A percentile compares a stretch with the other conserved stretches of the same genome.
Evolutionary conservation across 805 yeast genomes (phyloP).

Genomic region (Debaryomyces tyrocola): DNA sequence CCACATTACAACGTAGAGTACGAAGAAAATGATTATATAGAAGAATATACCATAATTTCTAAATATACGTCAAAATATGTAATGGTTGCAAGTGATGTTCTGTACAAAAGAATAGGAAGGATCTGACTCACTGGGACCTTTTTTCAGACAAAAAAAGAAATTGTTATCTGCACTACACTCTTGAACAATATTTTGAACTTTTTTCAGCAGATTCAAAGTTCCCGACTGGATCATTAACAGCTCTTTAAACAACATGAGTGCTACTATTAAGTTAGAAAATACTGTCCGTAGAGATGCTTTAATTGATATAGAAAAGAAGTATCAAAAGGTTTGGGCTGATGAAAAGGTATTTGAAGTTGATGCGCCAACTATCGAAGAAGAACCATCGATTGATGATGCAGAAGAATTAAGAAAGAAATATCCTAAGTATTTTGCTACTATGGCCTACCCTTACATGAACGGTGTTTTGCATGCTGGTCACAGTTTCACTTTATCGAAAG

Average conservation of each 20-base stretch:
- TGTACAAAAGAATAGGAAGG: background rate
- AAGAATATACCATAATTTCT: too few species aligned
- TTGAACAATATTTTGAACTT: background rate
- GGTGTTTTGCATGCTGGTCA: conserved; percentile 99
- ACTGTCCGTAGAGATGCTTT: conserved; percentile 95
- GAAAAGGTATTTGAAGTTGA: conserved; percentile 83
- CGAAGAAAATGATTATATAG: too few species aligned
- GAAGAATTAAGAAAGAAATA: conserved; percentile 74
- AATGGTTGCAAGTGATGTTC: background rate
- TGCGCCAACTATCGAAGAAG: conserved; percentile 78
- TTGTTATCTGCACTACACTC: background rate
- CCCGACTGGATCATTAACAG: background rate
- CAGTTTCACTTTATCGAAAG: conserved; percentile 90
- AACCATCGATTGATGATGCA: conserved; percentile 33
- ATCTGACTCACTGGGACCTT: background rate
- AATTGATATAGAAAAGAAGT: conserved; percentile 83
- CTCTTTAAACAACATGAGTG: conserved; percentile 30
- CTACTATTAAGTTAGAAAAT: conserved; percentile 47
- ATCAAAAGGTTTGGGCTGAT: conserved; percentile 84
- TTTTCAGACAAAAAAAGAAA: background rate
- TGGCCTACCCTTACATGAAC: conserved; percentile 99
- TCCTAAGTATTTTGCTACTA: conserved; percentile 87
- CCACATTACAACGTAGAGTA: background rate
- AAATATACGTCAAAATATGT: too few species aligned
- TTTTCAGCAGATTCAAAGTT: background rate